phyloP scores from a whole-genome alignment of 495 filamentous ascomycete species.

The Penicillium waksmanii region DNA sequence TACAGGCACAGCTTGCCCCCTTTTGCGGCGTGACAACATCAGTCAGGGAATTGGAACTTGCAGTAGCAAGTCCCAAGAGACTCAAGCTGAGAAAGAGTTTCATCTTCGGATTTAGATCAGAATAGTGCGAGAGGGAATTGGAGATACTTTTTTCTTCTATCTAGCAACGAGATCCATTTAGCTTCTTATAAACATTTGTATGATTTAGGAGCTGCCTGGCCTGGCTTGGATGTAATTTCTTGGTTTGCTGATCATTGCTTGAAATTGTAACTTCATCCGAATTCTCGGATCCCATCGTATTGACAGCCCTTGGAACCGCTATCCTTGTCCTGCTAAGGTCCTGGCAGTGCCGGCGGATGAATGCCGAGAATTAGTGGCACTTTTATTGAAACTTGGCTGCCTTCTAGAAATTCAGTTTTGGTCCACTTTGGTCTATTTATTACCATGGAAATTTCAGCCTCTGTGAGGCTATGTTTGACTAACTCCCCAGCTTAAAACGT shows the following conservation, averaged over 20 bases:
- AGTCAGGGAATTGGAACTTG: constrained; percentile 3
- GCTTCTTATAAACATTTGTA: not conserved
- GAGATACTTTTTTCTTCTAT: not conserved
- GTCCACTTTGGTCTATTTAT: too few species aligned
- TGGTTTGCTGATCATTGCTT: not conserved
- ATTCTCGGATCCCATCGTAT: not conserved
- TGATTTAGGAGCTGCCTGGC: not conserved
- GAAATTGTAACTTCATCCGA: not conserved
- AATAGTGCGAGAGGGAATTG: not conserved
- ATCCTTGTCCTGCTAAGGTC: not conserved
- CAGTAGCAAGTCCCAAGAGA: constrained; percentile 18
- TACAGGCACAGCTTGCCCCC: constrained; percentile 28
- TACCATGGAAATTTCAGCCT: too few species aligned
- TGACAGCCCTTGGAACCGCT: not conserved
- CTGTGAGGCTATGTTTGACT: too few species aligned
- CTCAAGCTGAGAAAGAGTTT: constrained; percentile 47
- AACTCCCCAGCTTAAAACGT: too few species aligned
- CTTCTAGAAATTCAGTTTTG: not conserved
- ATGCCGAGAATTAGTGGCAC: not conserved
- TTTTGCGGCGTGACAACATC: constrained; percentile 11
- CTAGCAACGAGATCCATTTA: not conserved
- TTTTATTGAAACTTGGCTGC: not conserved
- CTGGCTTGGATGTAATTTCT: not conserved
- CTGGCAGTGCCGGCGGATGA: not conserved
- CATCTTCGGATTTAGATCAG: not conserved